Evolutionary conservation across 1,284 basidiomycete species (phyloP).

Genomic region (Pseudozyma pruni): DNA sequence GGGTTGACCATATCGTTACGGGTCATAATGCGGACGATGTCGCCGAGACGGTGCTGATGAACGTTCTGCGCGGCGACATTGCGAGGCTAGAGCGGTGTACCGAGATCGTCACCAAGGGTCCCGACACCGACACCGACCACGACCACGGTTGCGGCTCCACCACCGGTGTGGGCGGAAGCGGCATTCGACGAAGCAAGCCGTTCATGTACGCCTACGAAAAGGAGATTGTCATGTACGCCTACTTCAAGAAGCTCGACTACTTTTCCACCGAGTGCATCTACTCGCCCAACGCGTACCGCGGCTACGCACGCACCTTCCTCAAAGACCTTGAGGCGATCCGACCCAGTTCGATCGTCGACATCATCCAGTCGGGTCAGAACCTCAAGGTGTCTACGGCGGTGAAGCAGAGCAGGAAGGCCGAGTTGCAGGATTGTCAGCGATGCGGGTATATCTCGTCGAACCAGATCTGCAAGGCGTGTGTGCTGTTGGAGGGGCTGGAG

Average conservation of each 20-base stretch:
- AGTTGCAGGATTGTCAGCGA: constrained; percentile 59
- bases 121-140: constrained; percentile 41
- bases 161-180: constrained; percentile 75
- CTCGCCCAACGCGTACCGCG: constrained; percentile 92
- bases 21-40: constrained; percentile 99
- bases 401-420: constrained; percentile 54
- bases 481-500: constrained; percentile 65
- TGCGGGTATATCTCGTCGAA: constrained; percentile 67
- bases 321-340: constrained; percentile 94
- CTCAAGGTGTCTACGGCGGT: constrained; percentile 49
- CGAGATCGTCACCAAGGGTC: constrained; percentile 75
- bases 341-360: constrained; percentile 94
- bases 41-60: constrained; percentile 98
- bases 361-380: constrained; percentile 74
- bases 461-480: constrained; percentile 66
- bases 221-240: constrained; percentile 99
- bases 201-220: constrained; percentile 99
- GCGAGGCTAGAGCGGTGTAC: constrained; percentile 93
- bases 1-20: constrained; percentile 97
- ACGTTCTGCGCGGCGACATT: constrained; percentile 97
- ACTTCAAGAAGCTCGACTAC: constrained; percentile 94
- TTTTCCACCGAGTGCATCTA: constrained; percentile 99
- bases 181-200: constrained; percentile 94
- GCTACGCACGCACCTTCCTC: constrained; percentile 90
- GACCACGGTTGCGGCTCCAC: constrained; percentile 45